Conservation (phyloP, 129 eudicot species). For the Chrysanthemum makinoi region DNA sequence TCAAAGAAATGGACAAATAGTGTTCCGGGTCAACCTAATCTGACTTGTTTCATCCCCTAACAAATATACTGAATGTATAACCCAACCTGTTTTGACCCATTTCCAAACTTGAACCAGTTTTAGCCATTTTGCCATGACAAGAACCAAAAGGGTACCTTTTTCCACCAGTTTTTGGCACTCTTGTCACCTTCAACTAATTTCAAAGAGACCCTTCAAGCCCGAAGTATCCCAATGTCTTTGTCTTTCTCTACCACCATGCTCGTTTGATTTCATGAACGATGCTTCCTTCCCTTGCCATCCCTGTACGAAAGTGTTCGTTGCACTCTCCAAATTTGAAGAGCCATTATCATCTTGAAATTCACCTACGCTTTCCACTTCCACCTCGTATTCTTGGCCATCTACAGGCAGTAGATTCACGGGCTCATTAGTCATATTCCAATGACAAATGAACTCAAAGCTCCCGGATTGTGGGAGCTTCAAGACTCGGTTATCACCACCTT, state of each 20-base stretch:
- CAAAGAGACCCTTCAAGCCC: constrained; percentile 64
- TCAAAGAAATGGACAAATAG: too few species aligned
- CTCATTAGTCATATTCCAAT: constrained; percentile 75
- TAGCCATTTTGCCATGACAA: not conserved
- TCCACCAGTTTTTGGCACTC: constrained; percentile 86
- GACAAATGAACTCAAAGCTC: constrained; percentile 57
- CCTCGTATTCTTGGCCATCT: constrained; percentile 40
- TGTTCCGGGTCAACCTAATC: too few species aligned
- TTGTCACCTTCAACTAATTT: constrained; percentile 82
- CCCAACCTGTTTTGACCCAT: not conserved
- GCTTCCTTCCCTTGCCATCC: constrained; percentile 87
- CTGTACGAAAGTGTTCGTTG: constrained; percentile 76
- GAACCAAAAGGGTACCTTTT: constrained; percentile 56
- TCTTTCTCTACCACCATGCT: constrained; percentile 53
- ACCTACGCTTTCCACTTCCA: constrained; percentile 32
- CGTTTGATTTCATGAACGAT: constrained; percentile 80
- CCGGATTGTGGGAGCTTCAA: constrained; percentile 59
- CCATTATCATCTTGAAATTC: constrained; percentile 37
- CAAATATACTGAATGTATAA: not conserved
- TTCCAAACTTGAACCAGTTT: not conserved
- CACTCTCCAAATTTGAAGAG: constrained; percentile 36
- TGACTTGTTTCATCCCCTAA: too few species aligned
- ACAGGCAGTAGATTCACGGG: constrained; percentile 41
- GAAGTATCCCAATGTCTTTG: constrained; percentile 74
- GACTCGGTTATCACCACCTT: constrained; percentile 77